Percentiles rank a stretch among this genome's conserved stretches.
These are phyloP conservation scores for Penicillium capsulatum DNA, from an alignment of 2,329 filamentous ascomycete genomes.

Conservation along the genomic window DNA sequence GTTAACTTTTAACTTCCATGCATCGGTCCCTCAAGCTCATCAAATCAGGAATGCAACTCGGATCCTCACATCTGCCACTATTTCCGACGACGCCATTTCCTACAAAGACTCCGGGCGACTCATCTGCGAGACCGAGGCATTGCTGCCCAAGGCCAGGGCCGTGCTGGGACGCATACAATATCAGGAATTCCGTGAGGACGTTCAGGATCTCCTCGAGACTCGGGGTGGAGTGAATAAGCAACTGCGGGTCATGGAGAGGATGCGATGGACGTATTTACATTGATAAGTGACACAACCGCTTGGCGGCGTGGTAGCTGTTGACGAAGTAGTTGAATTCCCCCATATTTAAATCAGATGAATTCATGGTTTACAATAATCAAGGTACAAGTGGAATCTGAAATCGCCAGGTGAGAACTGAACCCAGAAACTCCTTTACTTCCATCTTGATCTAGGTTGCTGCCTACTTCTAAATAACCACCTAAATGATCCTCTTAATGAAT, in stretches of 20 bases:
- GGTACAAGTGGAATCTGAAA: no score
- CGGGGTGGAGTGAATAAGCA: constrained; percentile 72
- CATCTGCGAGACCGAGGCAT: constrained; percentile 80
- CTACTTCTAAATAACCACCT: no score
- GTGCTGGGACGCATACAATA: constrained; percentile 71
- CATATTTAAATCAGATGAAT: no score
- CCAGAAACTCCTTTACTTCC: no score
- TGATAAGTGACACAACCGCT: constrained; percentile 46
- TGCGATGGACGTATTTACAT: constrained; percentile 83
- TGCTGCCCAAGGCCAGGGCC: constrained; percentile 64
- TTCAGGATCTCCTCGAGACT: constrained; percentile 79
- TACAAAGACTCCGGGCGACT: constrained; percentile 92
- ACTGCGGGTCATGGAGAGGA: constrained; percentile 71
- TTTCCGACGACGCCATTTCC: constrained; percentile 68
- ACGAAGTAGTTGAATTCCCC: no score
- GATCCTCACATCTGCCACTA: constrained; percentile 65
- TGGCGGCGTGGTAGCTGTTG: no score
- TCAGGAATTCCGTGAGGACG: constrained; percentile 82
- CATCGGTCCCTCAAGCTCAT: constrained; percentile 1
- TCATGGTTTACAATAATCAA: no score
- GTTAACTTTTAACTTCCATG: not conserved
- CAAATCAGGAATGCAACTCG: constrained; percentile 70
- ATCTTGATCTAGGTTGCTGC: no score
- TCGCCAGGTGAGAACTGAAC: no score
- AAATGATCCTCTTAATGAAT: no score